Evolutionary conservation across 163 green algal species (phyloP).

Genomic region (Volvox carteri): DNA sequence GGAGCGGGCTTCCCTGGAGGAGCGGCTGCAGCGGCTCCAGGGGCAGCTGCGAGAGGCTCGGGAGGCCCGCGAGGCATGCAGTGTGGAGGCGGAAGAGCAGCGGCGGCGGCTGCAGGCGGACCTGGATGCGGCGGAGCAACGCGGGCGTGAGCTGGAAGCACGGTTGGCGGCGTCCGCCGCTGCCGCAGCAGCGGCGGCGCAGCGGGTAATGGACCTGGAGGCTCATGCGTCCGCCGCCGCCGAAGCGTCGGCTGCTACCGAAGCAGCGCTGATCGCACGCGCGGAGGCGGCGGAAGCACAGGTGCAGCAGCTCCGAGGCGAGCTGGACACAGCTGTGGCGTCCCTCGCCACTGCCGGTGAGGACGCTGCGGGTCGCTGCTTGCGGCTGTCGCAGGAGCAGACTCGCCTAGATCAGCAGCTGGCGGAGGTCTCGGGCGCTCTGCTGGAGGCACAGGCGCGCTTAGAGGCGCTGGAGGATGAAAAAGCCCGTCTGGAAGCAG

Average conservation of each 20-base stretch:
- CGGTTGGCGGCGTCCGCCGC: slow-evolving; percentile 1
- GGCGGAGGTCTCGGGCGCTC: background rate
- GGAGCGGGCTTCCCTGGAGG: slow-evolving; percentile 32
- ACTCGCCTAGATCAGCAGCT: slow-evolving; percentile 18
- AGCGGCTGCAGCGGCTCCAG: slow-evolving; percentile 29
- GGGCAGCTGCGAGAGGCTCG: slow-evolving; percentile 45
- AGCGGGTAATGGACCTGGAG: background rate
- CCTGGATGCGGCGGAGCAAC: slow-evolving; percentile 4
- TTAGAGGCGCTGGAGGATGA: background rate
- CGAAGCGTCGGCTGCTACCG: background rate
- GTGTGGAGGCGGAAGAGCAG: slow-evolving; percentile 5
- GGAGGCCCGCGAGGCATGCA: slow-evolving; percentile 24
- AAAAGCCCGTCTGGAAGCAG: slow-evolving; percentile 6
- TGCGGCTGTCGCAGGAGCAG: background rate
- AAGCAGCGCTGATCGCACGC: background rate
- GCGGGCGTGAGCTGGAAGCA: background rate
- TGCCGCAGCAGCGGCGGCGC: background rate
- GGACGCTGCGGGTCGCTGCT: background rate
- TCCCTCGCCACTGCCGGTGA: background rate
- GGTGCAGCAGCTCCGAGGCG: background rate
- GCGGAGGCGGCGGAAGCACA: slow-evolving; percentile 17
- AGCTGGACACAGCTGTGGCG: background rate
- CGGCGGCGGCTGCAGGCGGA: slow-evolving; percentile 6
- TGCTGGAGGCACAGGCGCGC: background rate
- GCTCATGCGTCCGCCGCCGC: background rate